Base-by-base conservation (phyloP, 2,329 filamentous ascomycete species). In the Plectosphaerella cucumerina region DNA sequence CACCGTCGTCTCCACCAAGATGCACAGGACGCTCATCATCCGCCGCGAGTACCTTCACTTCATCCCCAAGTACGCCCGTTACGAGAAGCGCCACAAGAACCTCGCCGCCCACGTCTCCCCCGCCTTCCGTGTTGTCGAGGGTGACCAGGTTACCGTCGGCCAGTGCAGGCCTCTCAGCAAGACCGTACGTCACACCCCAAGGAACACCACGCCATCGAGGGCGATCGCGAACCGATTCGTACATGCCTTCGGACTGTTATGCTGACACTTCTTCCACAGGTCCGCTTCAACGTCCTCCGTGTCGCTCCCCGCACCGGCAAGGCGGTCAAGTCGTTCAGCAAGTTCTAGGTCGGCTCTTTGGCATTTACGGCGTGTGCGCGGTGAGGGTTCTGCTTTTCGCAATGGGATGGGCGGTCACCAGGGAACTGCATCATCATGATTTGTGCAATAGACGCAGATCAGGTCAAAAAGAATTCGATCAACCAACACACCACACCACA, bases 21-120 rank as follows among this genome's bases (percentile, higher is more conserved):
- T 99, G 94, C 94, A 99, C 89, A 90, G 94, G 80, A 99, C 94
- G 70, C 81, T 97, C 75, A 88, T 99, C 81, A 95, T 99, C 85
- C 94, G 94, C 77, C 88, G 94, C 79, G 94, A 99, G 85, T 99
- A 99, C 85, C 90, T 99, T 59, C 94, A 99, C 85, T 99, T 90
- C 82, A 89, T 99, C 74, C 92, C 92, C 78, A 99, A 99, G 85
- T 99, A 99, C 87, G 84, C 89, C 75, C 90, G 94, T 87, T 99
- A 99, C 80, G 95, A 99, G 90, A 97, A 97, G 88, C 86, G 94
- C 77, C 94, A 99, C 90, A 97, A 97, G 89, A 99, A 99, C 87
- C 85, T 99, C 63, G 90, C 94, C 70, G 94, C 93, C 65, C 94
- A 99, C 86, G 93, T 97, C 70, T 97, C 92, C 62, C 94, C 94